Evolutionary conservation across 2,329 filamentous ascomycete genomes (phyloP), one percentile per base, ranked within the genome.

Genomic region (Diaporthe batatas): DNA sequence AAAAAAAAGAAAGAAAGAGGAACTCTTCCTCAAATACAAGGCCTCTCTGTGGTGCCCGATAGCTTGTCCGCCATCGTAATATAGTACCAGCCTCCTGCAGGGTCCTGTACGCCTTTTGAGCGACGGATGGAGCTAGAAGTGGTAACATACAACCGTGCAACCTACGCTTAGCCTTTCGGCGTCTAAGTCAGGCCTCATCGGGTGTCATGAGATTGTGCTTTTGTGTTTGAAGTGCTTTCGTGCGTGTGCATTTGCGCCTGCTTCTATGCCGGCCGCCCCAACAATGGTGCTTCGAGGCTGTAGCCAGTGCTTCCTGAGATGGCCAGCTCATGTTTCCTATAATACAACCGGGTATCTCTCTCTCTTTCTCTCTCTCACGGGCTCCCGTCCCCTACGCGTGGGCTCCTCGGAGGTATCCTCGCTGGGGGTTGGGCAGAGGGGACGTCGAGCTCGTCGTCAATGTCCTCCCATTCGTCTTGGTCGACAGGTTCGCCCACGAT

Each of bases 401-500:
- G 54, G 23, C 49, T 18, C 70, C 67, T 59, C 32, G 57, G 8
- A 54, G 72, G 57, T 71, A 72, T 7, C 18, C 29, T 36, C 23
- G 44, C 49, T 14, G 44, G 42, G n/a, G 57, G 14, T 6, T 80
- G 79, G 25, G 69, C 34, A 21, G 62, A 34, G 79, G 83, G 83
- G 72, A 83, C 83, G 14, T 84, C 82, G 25, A 84, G 78, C 71
- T 87, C 85, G 34, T 84, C 82, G 47, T 89, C 86, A n/a, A 91
- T 89, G 75, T 90, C 87, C 72, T 91, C 90, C 76, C 87, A 82
- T 79, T 85, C 85, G 14, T 88, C 86, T 1, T 88, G 86, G 1
- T 90, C 89, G 25, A 88, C 86, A 0, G 86, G 85, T 70, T 85
- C 83, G 0, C 92, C 93, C 71, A 90, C 85, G 0, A 93, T 83